Evolutionary conservation across 2,329 filamentous ascomycete species (phyloP).

Genomic region (Aspergillus versicolor): DNA sequence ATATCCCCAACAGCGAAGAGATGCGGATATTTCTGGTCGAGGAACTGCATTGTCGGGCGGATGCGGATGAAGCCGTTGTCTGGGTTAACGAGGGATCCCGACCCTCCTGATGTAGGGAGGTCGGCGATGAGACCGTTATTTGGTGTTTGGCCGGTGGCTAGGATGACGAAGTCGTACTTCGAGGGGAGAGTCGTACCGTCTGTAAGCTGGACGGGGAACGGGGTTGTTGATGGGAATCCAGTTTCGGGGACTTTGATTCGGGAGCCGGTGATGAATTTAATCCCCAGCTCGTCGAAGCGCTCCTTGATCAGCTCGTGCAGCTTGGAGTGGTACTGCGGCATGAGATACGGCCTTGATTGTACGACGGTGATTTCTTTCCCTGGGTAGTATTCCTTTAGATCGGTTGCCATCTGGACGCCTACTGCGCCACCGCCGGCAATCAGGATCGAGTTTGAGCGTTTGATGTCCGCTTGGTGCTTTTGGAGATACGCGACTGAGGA

Average conservation of each 20-base stretch:
- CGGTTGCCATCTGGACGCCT: constrained; percentile 52
- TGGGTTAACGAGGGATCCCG: constrained; percentile 29
- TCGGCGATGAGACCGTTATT: constrained; percentile 42
- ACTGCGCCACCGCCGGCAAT: constrained; percentile 52
- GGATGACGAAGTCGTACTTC: constrained; percentile 40
- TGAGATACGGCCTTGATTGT: constrained; percentile 45
- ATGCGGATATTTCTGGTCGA: constrained; percentile 30
- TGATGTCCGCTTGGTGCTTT: constrained; percentile 31
- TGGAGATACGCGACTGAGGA: constrained; percentile 35
- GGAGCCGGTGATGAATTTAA: constrained; percentile 32
- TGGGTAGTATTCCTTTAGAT: constrained; percentile 50
- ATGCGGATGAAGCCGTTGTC: constrained; percentile 36
- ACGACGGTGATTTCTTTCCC: constrained; percentile 49
- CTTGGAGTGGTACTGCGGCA: constrained; percentile 33
- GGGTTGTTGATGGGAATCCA: constrained; percentile 27
- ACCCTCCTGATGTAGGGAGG: constrained; percentile 21
- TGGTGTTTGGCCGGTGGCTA: constrained; percentile 50
- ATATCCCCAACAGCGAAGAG: constrained; percentile 38
- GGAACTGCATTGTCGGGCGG: constrained; percentile 34
- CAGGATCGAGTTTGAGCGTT: constrained; percentile 30
- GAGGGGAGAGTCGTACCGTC: constrained; percentile 33
- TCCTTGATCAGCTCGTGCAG: constrained; percentile 32
- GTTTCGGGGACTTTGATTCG: constrained; percentile 27
- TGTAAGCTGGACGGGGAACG: constrained; percentile 30
- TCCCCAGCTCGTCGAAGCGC: constrained; percentile 34